These are phyloP conservation scores for Lactuca sativa DNA, from an alignment of 129 eudicot species.

Conservation along the genomic window DNA sequence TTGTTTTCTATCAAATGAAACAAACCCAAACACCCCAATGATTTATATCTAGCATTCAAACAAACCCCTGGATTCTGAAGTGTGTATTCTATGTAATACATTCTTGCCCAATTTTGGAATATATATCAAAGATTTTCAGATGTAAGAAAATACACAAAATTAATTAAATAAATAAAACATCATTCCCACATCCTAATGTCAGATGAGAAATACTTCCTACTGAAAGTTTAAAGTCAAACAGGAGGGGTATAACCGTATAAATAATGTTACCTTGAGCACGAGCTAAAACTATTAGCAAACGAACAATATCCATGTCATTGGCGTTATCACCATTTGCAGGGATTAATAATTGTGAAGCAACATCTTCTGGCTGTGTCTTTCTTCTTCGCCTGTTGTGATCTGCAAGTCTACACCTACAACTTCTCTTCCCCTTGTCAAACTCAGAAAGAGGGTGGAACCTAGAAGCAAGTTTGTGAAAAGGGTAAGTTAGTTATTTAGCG, in stretches of 20 bases:
- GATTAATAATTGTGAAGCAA: conserved; percentile 46
- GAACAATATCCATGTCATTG: conserved; percentile 68
- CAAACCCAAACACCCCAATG: too few relatives aligned
- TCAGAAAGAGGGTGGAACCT: conserved; percentile 97
- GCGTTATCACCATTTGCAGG: conserved; percentile 49
- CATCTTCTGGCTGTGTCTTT: conserved; percentile 88
- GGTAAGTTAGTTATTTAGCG: background rate
- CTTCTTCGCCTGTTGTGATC: conserved; percentile 91
- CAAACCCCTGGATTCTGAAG: too few relatives aligned
- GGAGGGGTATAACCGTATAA: background rate
- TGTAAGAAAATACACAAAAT: too few relatives aligned
- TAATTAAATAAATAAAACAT: too few relatives aligned
- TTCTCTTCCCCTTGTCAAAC: conserved; percentile 94
- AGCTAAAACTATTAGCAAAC: conserved; percentile 67
- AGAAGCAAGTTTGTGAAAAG: conserved; percentile 11
- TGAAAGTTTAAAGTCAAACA: background rate
- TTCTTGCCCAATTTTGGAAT: too few relatives aligned
- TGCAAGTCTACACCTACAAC: conserved; percentile 96
- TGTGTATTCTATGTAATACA: too few relatives aligned
- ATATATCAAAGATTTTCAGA: too few relatives aligned
- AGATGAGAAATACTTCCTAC: too few relatives aligned
- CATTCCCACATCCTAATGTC: too few relatives aligned
- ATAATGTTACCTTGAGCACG: conserved; percentile 61
- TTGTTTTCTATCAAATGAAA: too few relatives aligned
- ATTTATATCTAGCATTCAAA: too few relatives aligned